Percentiles rank a stretch among this genome's conserved stretches.
These are phyloP conservation scores for Rhizophagus sp. DNA, from an alignment of 192 early-diverging fungal species.

Conservation along the genomic window DNA sequence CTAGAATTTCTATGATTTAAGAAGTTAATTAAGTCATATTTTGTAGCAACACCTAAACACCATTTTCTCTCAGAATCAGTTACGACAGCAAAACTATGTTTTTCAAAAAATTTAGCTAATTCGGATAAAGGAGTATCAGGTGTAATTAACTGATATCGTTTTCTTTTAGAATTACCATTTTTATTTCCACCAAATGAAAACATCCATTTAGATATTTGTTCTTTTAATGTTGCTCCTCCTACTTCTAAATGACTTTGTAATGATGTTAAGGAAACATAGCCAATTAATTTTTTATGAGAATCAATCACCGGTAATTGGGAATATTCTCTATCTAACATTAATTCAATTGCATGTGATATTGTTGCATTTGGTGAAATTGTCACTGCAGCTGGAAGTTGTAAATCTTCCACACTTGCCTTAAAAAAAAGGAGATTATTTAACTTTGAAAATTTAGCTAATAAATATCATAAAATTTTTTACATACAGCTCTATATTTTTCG, in stretches of 20 bases:
- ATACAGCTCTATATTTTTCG: conserved; percentile 68
- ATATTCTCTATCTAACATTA: conserved; percentile 82
- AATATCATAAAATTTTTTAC: not conserved
- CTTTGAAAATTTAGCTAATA: not conserved
- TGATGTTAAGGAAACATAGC: conserved; percentile 70
- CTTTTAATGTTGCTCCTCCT: conserved; percentile 44
- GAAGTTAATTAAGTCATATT: conserved; percentile 74
- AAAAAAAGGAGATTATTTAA: not conserved
- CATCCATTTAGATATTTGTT: conserved; percentile 66
- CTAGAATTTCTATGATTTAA: conserved; percentile 54
- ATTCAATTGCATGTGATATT: conserved; percentile 62
- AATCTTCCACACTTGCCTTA: conserved; percentile 76
- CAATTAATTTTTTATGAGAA: conserved; percentile 65
- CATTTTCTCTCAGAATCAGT: conserved; percentile 80
- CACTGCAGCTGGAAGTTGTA: conserved; percentile 80
- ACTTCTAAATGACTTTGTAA: conserved; percentile 60
- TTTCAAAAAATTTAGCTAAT: conserved; percentile 81
- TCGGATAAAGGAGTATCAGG: conserved; percentile 77
- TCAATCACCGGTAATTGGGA: conserved; percentile 85
- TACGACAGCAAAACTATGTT: conserved; percentile 78
- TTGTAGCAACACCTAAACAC: conserved; percentile 78
- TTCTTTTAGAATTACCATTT: conserved; percentile 7
- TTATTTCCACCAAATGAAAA: conserved; percentile 53
- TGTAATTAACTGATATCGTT: conserved; percentile 72
- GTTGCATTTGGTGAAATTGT: conserved; percentile 60